phyloP scores from a whole-genome alignment of 1,284 basidiomycete species.

The Kwoniella shivajii region DNA sequence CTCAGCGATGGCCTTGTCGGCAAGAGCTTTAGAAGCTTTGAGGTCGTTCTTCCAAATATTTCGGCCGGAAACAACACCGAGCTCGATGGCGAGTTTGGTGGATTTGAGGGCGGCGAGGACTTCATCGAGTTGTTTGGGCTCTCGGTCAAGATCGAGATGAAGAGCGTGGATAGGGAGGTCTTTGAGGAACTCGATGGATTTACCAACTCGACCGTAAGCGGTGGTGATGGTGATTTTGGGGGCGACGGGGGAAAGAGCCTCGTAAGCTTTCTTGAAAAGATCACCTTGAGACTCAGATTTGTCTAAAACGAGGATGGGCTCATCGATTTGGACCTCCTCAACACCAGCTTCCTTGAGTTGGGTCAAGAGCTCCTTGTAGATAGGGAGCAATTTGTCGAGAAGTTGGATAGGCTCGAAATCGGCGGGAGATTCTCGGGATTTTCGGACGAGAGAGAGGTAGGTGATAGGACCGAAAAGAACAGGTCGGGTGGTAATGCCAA shows the following conservation, averaged over 20 bases:
- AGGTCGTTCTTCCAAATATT: slow-evolving; percentile 99
- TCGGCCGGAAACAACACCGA: slow-evolving; percentile 96
- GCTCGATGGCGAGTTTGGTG: slow-evolving; percentile 80
- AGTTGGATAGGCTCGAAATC: slow-evolving; percentile 90
- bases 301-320: slow-evolving; percentile 95
- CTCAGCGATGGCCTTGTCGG: slow-evolving; percentile 78
- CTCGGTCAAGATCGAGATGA: slow-evolving; percentile 96
- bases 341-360: slow-evolving; percentile 93
- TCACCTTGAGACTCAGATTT: slow-evolving; percentile 75
- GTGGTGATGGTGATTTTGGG: slow-evolving; percentile 93
- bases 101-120: slow-evolving; percentile 82
- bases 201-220: slow-evolving; percentile 95
- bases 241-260: slow-evolving; percentile 75
- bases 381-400: slow-evolving; percentile 81
- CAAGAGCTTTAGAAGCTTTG: slow-evolving; percentile 75
- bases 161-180: slow-evolving; percentile 93
- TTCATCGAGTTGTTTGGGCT: slow-evolving; percentile 82
- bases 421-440: slow-evolving; percentile 78
- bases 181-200: slow-evolving; percentile 84
- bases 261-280: slow-evolving; percentile 81
- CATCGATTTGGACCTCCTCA: slow-evolving; percentile 94
- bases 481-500: slow-evolving; percentile 89
- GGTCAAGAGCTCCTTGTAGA: slow-evolving; percentile 88
- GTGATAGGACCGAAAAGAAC: slow-evolving; percentile 96
- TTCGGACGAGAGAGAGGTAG: slow-evolving; percentile 92